Base-by-base conservation (phyloP, 78 protist genomes). In the Ministeria vibrans region DNA sequence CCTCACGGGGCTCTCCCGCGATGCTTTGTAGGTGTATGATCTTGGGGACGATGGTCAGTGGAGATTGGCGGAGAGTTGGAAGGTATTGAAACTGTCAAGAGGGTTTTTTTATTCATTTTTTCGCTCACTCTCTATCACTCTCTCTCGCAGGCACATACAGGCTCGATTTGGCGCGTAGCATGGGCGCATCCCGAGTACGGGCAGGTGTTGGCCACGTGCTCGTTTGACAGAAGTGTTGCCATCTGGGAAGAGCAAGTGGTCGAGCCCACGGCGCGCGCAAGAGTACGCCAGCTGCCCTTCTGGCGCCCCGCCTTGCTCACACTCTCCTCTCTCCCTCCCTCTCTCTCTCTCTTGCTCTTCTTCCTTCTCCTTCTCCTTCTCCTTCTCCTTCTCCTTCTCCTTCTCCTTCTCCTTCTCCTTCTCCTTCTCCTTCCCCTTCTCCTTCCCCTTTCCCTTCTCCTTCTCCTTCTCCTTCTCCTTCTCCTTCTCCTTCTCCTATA, bases 101-200 rank as follows among this genome's bases (percentile, higher is more conserved):
- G 34, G 36, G 68, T 34, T 63, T 7, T 1, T 5, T 63, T 41
- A 25, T 63, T 20, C n/a, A 63, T 20, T 32, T 4, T 18, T 34
- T 23, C 34, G 34, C 55, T 49, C 15, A 20, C 15, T 15, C 9
- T 49, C 55, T 49, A 15, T 49, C 9, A 9, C 15, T 49, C n/a
- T 20, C 55, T 15, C 9, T 20, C 9, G 15, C 76, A 87, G 72
- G 93, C 93, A n/a, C 97, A 94, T 68, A 44, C 61, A 4, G 97
- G 94, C 28, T 75, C 92, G 0, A 81, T 91, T 23, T 87, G 91
- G 92, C 75, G 87, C 61, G 83, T 94, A 25, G 84, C 84, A 27
- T 94, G 97, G 97, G 90, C 92, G 27, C 94, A 94, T 46, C 97
- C 97, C 0, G 95, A 94, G 68, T 94, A 82, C 70, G 97, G 97